Percentiles rank a stretch among this genome's conserved stretches.
phyloP scores from a whole-genome alignment of 306 rosid species.

The Mimosa pudica region DNA sequence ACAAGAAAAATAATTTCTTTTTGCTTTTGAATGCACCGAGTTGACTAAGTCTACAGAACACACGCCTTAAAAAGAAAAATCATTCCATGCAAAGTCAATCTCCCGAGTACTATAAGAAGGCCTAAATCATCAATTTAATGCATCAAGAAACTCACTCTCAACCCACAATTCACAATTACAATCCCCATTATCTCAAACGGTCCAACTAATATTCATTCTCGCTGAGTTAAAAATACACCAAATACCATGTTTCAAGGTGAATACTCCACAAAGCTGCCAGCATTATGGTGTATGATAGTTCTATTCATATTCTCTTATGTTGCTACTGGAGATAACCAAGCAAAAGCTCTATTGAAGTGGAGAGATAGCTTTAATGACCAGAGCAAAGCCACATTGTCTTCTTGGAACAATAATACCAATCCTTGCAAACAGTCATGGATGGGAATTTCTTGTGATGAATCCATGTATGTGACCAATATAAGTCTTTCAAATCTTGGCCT shows the following conservation, averaged over 20 bases:
- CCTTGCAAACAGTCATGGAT: neutral
- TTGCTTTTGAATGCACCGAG: neutral
- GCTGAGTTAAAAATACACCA: neutral
- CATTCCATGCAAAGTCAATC: neutral
- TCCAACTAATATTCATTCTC: neutral
- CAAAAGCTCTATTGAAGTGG: neutral
- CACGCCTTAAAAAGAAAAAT: no score
- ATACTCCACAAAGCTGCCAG: neutral
- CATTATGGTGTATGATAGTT: neutral
- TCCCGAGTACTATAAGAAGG: neutral
- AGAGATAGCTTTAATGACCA: neutral
- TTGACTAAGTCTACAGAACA: no score
- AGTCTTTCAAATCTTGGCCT: neutral
- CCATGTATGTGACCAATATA: neutral
- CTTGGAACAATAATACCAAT: neutral
- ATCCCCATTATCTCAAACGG: neutral
- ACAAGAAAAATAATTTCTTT: neutral
- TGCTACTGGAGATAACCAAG: neutral
- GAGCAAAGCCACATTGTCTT: neutral
- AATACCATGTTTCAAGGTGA: neutral
- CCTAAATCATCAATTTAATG: neutral
- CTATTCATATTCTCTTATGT: neutral
- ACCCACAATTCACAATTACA: neutral
- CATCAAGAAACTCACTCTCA: neutral
- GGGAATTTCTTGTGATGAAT: neutral